Percentiles rank a stretch among this genome's conserved stretches.
Evolutionary conservation across 2,329 filamentous ascomycete genomes (phyloP).

Genomic region (Blastomyces percursus): DNA sequence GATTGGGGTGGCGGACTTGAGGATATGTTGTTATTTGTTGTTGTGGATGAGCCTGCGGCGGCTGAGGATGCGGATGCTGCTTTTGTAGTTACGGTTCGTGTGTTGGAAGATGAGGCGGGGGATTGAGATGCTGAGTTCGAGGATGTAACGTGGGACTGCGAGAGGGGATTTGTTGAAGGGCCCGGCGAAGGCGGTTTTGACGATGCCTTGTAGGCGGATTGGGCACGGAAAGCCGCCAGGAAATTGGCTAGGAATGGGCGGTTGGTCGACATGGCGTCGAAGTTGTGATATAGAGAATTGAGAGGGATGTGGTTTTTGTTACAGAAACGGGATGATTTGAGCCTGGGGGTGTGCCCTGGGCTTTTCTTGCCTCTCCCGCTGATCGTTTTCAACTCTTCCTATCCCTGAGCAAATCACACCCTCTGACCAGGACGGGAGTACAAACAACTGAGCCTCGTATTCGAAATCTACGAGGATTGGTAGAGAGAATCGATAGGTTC

Average conservation of each 20-base stretch:
- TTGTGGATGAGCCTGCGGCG: conserved; percentile 9
- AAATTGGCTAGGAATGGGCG: conserved; percentile 57
- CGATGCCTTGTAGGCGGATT: conserved; percentile 50
- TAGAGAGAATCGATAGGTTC: not conserved
- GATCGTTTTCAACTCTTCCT: not conserved
- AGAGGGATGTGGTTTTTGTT: not conserved
- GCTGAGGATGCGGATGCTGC: conserved; percentile 22
- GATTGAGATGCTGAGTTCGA: conserved; percentile 29
- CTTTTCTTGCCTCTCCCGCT: too few relatives aligned
- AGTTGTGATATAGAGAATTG: not conserved
- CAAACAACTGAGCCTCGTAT: not conserved
- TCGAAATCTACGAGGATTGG: not conserved
- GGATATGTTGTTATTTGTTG: conserved; percentile 14
- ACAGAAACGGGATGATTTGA: not conserved
- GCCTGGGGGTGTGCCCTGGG: not conserved
- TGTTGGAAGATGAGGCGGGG: conserved; percentile 30
- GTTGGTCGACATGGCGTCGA: conserved; percentile 49
- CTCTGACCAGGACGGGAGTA: not conserved
- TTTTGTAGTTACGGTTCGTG: conserved; percentile 41
- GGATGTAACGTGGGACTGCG: conserved; percentile 25
- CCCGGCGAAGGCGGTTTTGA: conserved; percentile 32
- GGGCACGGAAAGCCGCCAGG: conserved; percentile 55
- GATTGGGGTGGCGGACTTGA: conserved; percentile 14
- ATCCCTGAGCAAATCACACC: not conserved
- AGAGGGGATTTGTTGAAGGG: conserved; percentile 20